Base-by-base conservation (phyloP, 108 stramenopile species). In the Stephanodiscus minutulus region DNA sequence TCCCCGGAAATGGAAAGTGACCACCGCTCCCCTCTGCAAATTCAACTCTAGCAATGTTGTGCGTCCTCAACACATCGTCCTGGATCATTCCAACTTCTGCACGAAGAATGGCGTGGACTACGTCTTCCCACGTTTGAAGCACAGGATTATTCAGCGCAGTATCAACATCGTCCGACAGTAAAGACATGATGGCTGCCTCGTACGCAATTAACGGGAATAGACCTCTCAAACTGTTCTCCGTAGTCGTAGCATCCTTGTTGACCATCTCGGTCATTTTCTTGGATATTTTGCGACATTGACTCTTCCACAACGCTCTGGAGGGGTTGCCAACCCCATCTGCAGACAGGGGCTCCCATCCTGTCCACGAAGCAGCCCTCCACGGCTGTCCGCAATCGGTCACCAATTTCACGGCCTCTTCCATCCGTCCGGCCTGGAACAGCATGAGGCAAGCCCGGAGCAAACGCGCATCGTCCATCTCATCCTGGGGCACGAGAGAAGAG, bases 291-390 rank as follows among this genome's bases (percentile, higher is more conserved):
- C 92, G 87, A 22, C 82, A 72, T 43, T 79, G 73, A 4, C 76
- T 78, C 70, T 91, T 89, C 92, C 92, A 94, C 48, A 91, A 57
- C 24, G 81, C 65, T 15, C 92, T 73, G 60, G 79, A 58, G 9
- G 86, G 86, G 74, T 94, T 91, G 2, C 92, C 92, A 47, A 17
- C 59, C 28, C 60, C 66, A 59, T 59, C 63, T 2, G 29, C 50
- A 20, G 63, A 56, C 21, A 74, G 25, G 0, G 90, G 86, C 37
- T 83, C 54, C 7, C 88, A 84, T 20, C 92, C 92, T 12, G 64
- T 54, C 88, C 85, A 91, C 9, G 70, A 66, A 8, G 81, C 85
- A 13, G 88, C 86, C 66, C 86, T 72, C 88, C 88, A 90, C 0
- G 88, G 76, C 63, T 88, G 85, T 55, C 90, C 90, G 27, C 76